Evolutionary conservation across 352 stramenopile species (phyloP).

Genomic region (Globisporangium recalcitrans): DNA sequence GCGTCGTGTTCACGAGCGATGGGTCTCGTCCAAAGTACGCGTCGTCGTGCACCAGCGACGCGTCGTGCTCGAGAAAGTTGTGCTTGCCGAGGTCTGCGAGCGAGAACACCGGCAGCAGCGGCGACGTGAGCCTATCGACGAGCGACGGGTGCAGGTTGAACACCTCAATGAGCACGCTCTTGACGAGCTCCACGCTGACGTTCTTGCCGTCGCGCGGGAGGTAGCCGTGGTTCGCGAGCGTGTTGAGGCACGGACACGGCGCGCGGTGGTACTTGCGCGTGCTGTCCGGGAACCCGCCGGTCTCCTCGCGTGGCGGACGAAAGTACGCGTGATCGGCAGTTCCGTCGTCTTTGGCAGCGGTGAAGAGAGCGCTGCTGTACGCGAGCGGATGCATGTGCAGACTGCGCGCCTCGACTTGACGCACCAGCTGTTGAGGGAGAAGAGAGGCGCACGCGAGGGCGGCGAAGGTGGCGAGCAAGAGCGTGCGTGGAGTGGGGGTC

Average conservation of each 20-base stretch:
- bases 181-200: conserved; percentile 35
- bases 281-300: conserved; percentile 45
- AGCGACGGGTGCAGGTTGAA: conserved; percentile 42
- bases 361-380: neutral
- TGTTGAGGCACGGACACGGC: conserved; percentile 64
- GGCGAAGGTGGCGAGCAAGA: conserved; percentile 1
- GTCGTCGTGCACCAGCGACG: conserved; percentile 64
- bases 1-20: conserved; percentile 34
- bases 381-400: conserved; percentile 1
- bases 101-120: conserved; percentile 34
- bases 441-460: neutral
- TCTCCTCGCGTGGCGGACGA: conserved; percentile 28
- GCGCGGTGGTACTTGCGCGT: conserved; percentile 37
- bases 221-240: conserved; percentile 65
- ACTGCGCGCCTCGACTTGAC: conserved; percentile 6
- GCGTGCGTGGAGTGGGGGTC: neutral
- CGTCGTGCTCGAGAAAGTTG: conserved; percentile 68
- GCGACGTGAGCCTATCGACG: conserved; percentile 26
- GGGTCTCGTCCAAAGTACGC: conserved; percentile 37
- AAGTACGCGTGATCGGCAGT: conserved; percentile 41
- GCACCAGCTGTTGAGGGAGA: neutral
- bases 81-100: conserved; percentile 50
- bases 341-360: conserved; percentile 12
- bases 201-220: conserved; percentile 57
- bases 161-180: conserved; percentile 34